phyloP scores from a whole-genome alignment of 768 basidiomycete genomes.

The Leccinum truebloodii region DNA sequence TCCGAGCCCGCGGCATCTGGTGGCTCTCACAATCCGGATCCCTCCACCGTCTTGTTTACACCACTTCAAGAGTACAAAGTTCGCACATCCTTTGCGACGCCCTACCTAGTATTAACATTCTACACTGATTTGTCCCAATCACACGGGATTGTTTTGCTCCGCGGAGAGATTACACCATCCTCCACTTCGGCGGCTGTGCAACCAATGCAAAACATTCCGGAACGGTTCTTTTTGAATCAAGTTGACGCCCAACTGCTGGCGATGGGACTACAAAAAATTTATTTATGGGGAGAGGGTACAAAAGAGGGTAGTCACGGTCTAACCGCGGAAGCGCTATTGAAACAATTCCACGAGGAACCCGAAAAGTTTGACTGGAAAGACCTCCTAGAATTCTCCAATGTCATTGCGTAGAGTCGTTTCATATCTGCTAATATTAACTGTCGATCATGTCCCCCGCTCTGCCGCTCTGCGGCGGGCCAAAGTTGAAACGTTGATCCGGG shows the following conservation, averaged over 20 bases:
- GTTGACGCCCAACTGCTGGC: conserved; percentile 84
- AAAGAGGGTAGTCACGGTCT: conserved; percentile 9
- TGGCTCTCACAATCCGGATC: conserved; percentile 44
- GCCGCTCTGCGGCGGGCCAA: neutral
- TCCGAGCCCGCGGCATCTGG: conserved; percentile 39
- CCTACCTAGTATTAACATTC: conserved; percentile 86
- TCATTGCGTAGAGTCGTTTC: neutral
- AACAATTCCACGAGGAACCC: conserved; percentile 76
- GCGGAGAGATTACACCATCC: conserved; percentile 88
- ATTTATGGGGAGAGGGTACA: conserved; percentile 54
- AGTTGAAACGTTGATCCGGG: no score
- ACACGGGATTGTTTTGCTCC: conserved; percentile 81
- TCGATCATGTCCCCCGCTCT: neutral
- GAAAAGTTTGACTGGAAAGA: conserved; percentile 82
- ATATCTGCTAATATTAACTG: neutral
- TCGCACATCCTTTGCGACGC: conserved; percentile 82
- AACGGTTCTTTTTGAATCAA: conserved; percentile 64
- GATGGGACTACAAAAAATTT: conserved; percentile 83
- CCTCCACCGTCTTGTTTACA: conserved; percentile 86
- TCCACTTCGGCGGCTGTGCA: conserved; percentile 38
- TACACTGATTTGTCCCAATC: conserved; percentile 86
- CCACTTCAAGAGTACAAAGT: conserved; percentile 93
- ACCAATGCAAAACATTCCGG: conserved; percentile 30
- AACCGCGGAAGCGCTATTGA: conserved; percentile 48
- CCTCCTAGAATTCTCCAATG: conserved; percentile 50